Evolutionary conservation across 2,329 filamentous ascomycete genomes (phyloP), one percentile per base, ranked within the genome.

Genomic region (Fusarium verticillioides): DNA sequence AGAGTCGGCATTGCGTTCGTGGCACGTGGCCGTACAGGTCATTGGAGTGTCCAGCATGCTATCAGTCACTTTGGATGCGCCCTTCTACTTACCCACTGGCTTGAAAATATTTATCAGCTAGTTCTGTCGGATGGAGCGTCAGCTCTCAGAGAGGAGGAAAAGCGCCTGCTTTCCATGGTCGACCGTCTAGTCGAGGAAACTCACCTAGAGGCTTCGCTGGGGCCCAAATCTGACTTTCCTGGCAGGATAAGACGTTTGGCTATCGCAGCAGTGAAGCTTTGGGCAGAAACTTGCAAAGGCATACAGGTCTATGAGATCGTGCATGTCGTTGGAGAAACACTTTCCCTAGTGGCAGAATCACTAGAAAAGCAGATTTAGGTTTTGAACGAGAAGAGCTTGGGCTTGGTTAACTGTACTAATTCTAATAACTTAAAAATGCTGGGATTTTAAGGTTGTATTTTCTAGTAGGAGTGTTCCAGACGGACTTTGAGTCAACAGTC

Each of bases 231-330:
- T 6, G 47, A 60, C 13, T 40, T 54, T 19, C n/a, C 58, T 8
- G 37, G 39, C 37, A 66, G 46, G 5, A 65, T 70, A 30, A 39
- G 60, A 19, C 42, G 43, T 9, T n/a, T 72, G 43, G 66, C 69
- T 11, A 54, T 63, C 10, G 52, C 36, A 26, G 58, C 60, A 34
- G 54, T 52, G 18, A 53, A 63, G 11, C 57, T 72, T 36, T 72
- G 69, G 69, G 69, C 69, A 5, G 66, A 70, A 34, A 72, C 69
- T 4, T 72, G 69, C 10, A 70, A 70, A 32, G 69, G 69, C 4
- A 65, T 65, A 21, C 69, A 72, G 18, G 66, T 72, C 6, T 72
- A 70, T 47, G 69, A 72, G 37, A 70, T 72, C 26, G 69, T 72
- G 1, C 44, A 72, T 42, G 58, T 72, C 16, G 56, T 72, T 9